Evolutionary conservation across 768 basidiomycete species (phyloP).

Genomic region (Tulasnella sp.): DNA sequence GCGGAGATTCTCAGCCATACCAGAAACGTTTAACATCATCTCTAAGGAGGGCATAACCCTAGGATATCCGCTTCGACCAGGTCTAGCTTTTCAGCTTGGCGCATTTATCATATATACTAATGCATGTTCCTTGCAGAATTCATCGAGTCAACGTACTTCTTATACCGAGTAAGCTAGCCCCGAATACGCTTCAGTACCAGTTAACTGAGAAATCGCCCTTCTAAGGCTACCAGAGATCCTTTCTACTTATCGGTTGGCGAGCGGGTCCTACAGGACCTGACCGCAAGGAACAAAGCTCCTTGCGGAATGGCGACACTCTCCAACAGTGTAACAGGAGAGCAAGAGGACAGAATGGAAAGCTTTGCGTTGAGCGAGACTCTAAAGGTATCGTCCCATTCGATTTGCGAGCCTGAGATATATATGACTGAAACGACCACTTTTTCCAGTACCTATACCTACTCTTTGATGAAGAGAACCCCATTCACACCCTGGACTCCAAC

Average conservation of each 20-base stretch:
- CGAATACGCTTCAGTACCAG: neutral
- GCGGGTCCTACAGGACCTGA: conserved; percentile 68
- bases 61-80: conserved; percentile 75
- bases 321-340: conserved; percentile 67
- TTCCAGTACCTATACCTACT: conserved; percentile 82
- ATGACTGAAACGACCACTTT: too few relatives aligned
- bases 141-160: conserved; percentile 92
- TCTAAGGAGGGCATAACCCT: conserved; percentile 61
- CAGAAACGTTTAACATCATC: conserved; percentile 85
- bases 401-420: too few relatives aligned
- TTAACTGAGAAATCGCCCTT: neutral
- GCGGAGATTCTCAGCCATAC: conserved; percentile 77
- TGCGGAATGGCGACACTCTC: conserved; percentile 81
- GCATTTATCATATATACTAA: neutral
- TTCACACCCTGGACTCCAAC: conserved; percentile 72
- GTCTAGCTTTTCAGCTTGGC: conserved; percentile 30
- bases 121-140: conserved; percentile 49
- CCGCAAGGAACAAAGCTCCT: conserved; percentile 62
- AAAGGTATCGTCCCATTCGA: conserved; percentile 46
- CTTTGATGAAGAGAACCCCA: conserved; percentile 75
- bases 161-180: conserved; percentile 62
- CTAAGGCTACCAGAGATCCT: conserved; percentile 80
- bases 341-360: conserved; percentile 94
- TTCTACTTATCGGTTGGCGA: conserved; percentile 91
- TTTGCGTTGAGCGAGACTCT: conserved; percentile 91